Conservation (phyloP, 805 yeast species). For the Cyberlindnera mrakii region DNA sequence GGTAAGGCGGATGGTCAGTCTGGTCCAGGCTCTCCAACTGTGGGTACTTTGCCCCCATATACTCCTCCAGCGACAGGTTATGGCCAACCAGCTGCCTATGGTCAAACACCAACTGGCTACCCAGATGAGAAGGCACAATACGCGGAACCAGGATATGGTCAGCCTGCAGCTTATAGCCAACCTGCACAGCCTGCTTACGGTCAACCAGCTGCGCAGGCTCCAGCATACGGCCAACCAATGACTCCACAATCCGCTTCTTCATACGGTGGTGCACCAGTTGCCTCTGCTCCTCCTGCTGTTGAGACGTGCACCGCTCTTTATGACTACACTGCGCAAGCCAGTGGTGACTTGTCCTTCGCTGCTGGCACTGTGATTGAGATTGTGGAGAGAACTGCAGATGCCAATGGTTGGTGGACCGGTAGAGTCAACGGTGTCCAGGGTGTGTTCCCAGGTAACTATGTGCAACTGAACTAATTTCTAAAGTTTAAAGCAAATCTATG, state of each 20-base stretch:
- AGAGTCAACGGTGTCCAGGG: slow-evolving; percentile 78
- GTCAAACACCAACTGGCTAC: slow-evolving; percentile 23
- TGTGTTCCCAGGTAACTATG: slow-evolving; percentile 95
- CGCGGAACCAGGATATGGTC: slow-evolving; percentile 21
- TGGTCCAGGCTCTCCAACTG: slow-evolving; percentile 23
- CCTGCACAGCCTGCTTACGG: slow-evolving; percentile 20
- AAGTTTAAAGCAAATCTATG: no score
- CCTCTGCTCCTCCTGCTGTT: slow-evolving; percentile 23
- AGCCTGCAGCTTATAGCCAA: slow-evolving; percentile 20
- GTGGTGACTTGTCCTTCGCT: slow-evolving; percentile 80
- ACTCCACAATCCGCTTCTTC: slow-evolving; percentile 16
- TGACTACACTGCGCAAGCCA: slow-evolving; percentile 89
- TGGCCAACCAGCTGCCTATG: slow-evolving; percentile 5
- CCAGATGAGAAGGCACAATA: slow-evolving; percentile 26
- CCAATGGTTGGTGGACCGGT: slow-evolving; percentile 99
- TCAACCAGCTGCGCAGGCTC: slow-evolving; percentile 16
- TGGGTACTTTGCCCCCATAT: slow-evolving; percentile 30
- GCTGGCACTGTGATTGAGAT: slow-evolving; percentile 87
- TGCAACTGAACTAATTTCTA: slow-evolving; percentile 48
- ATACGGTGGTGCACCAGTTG: slow-evolving; percentile 26
- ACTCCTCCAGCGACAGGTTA: slow-evolving; percentile 27
- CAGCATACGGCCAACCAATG: slow-evolving; percentile 19
- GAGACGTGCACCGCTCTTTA: slow-evolving; percentile 84
- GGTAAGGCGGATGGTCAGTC: slow-evolving; percentile 43
- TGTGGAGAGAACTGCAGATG: slow-evolving; percentile 73